Evolutionary conservation across 192 early-diverging fungal species (phyloP), one percentile per base, ranked within the genome.

Genomic region (Spizellomyces sp.): DNA sequence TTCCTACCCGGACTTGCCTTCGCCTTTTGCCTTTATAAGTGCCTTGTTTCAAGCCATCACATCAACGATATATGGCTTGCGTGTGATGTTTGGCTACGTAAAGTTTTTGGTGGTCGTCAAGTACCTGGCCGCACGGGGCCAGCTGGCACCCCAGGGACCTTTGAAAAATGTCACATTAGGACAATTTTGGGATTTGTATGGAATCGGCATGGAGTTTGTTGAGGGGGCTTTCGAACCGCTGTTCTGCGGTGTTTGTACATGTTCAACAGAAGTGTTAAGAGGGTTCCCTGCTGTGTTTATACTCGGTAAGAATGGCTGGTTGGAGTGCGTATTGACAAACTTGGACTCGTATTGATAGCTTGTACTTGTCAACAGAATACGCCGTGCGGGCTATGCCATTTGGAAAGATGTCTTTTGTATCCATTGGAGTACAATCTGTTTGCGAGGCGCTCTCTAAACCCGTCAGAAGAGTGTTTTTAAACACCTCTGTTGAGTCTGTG

Each of bases 341-440:
- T 9, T 47, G 36, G 42, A 27, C 27, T 19, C 4, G 17, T n/a
- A 54, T 4, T 54, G 50, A 54, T 4, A n/a, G 50, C 14, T 19
- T 54, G 27, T 36, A 36, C 27, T 36, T 36, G 1, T 36, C 27
- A 36, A 36, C 27, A 81, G 80, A 82, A 50, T 84, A 78, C 59
- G 70, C 70, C 22, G 77, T 75, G 9, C 55, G 69, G 8, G 70
- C 75, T 17, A 65, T 82, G 62, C 80, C 83, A 5, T 77, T 83
- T 50, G 80, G 78, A 8, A 69, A 68, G 45, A 82, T 84, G 80
- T 81, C 80, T 6, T 84, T 82, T 59, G 80, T 84, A 4, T 64
- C 77, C 21, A 65, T 67, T 19, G 76, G 80, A 41, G 78, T 80
- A 6, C 58, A 80, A 21, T 58, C 59, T 22, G 80, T 84, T 46